Evolutionary conservation across 1,284 basidiomycete species (phyloP).

Genomic region (Wolfiporia cocos): DNA sequence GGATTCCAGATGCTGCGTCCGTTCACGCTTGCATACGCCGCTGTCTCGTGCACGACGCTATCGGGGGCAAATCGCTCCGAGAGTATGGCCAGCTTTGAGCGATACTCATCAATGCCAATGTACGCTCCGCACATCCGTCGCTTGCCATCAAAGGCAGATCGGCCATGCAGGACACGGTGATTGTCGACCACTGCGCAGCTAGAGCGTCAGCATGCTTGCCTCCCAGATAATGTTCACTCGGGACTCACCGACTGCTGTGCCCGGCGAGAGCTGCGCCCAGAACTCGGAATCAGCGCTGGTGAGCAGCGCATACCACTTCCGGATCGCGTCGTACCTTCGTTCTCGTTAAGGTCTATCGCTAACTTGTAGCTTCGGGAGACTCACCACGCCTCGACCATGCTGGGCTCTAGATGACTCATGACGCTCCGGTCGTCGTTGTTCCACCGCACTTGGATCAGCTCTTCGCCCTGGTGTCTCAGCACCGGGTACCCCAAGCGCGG

Average conservation of each 20-base stretch:
- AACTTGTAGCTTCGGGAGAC: not conserved
- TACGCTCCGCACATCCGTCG: constrained; percentile 96
- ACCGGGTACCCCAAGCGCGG: constrained; percentile 61
- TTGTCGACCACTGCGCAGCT: constrained; percentile 86
- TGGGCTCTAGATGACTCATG: constrained; percentile 53
- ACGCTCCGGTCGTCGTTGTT: constrained; percentile 94
- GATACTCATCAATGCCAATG: constrained; percentile 86
- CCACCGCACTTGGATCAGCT: constrained; percentile 81
- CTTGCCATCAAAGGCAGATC: constrained; percentile 83
- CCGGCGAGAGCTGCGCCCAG: constrained; percentile 85
- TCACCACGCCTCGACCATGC: constrained; percentile 67
- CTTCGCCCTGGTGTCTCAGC: constrained; percentile 66
- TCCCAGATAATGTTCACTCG: too few species aligned
- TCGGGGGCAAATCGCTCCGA: constrained; percentile 43
- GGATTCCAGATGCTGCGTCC: constrained; percentile 32
- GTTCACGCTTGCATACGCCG: constrained; percentile 13
- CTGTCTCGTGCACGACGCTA: constrained; percentile 16
- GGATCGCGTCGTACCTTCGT: constrained; percentile 81
- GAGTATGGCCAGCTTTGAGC: constrained; percentile 70
- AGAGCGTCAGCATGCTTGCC: too few species aligned
- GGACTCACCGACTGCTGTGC: constrained; percentile 81
- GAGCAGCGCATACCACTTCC: constrained; percentile 73
- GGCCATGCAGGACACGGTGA: constrained; percentile 91
- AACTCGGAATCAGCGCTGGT: constrained; percentile 83
- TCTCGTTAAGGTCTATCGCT: not conserved